Evolutionary conservation across 192 early-diverging fungal species (phyloP), one percentile per base, ranked within the genome.

Genomic region (Nowakowskiella sp.): DNA sequence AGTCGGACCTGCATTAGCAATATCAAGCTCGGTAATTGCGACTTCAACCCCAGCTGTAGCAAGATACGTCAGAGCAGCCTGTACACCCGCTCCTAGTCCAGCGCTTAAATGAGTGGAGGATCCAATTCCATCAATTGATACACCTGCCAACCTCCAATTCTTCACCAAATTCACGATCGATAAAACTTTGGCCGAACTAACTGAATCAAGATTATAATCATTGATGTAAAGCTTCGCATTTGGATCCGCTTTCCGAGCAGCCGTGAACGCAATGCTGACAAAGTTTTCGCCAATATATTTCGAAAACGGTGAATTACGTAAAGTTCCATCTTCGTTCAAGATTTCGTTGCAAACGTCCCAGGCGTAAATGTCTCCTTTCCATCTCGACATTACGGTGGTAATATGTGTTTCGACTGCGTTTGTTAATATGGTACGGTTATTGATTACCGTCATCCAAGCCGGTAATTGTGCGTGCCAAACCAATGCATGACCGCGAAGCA

Each of bases 181-280:
- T 25, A 31, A 31, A 25, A 21, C 25, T 53, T 66, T 66, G 25
- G 32, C 63, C 24, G 19, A 48, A 26, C 26, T 55, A n/a, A n/a
- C n/a, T n/a, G n/a, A n/a, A 21, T 57, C 56, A 6, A 57, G 8
- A 26, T 62, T 62, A 39, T 62, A 62, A 42, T 62, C 60, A 24
- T 62, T 62, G 6, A 67, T 67, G 63, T 31, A 62, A 42, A 62
- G 60, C 42, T 62, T 62, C 0, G 47, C 65, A 30, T 65, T 65
- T 21, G 58, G 31, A 26, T 62, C 60, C 27, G 58, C 58, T 9
- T 10, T 23, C 47, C 63, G 60, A 19, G 60, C 60, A 25, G 60
- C 65, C 9, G 65, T 57, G 56, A 62, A 62, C 8, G 60, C 60
- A 7, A 62, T 4, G 31, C 23, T 29, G 31, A 62, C 29, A 8